Percentiles rank a stretch among this genome's conserved stretches.
Conservation (phyloP, 179 eudicot species). For the Beta macrorhiza region DNA sequence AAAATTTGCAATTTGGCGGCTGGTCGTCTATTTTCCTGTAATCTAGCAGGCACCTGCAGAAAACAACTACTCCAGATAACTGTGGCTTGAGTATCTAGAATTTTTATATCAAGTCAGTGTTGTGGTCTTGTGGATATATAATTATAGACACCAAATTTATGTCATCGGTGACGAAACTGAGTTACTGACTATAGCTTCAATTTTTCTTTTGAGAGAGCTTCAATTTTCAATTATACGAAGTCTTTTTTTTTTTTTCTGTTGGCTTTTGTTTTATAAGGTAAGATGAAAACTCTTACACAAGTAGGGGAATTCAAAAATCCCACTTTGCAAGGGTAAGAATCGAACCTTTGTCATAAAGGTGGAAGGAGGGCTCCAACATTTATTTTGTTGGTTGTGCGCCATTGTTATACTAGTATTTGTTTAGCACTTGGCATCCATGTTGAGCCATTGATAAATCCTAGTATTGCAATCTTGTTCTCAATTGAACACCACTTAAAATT, state of each 20-base stretch:
- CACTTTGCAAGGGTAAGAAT: too few relatives aligned
- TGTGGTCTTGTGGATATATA: background rate
- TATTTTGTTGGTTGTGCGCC: too few relatives aligned
- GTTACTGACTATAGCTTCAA: background rate
- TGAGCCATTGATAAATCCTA: background rate
- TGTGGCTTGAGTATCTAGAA: background rate
- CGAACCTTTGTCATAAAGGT: too few relatives aligned
- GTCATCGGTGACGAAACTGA: constrained; percentile 14
- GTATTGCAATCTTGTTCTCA: background rate
- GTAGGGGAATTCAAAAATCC: too few relatives aligned
- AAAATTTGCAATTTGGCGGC: constrained; percentile 18
- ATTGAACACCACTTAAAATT: too few relatives aligned
- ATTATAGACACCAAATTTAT: background rate
- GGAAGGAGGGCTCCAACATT: too few relatives aligned
- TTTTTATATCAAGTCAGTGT: background rate
- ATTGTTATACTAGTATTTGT: background rate
- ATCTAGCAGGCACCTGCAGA: constrained; percentile 1
- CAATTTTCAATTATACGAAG: too few relatives aligned
- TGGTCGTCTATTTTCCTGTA: constrained; percentile 11
- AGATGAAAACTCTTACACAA: too few relatives aligned
- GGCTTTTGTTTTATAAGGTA: too few relatives aligned
- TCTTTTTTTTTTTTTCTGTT: too few relatives aligned
- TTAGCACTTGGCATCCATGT: background rate
- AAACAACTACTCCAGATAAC: background rate
- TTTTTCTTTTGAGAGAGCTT: too few relatives aligned